Percentiles rank a stretch among this genome's conserved stretches.
These are phyloP conservation scores for Aphanocladium album DNA, from an alignment of 2,329 filamentous ascomycete species.

Conservation along the genomic window DNA sequence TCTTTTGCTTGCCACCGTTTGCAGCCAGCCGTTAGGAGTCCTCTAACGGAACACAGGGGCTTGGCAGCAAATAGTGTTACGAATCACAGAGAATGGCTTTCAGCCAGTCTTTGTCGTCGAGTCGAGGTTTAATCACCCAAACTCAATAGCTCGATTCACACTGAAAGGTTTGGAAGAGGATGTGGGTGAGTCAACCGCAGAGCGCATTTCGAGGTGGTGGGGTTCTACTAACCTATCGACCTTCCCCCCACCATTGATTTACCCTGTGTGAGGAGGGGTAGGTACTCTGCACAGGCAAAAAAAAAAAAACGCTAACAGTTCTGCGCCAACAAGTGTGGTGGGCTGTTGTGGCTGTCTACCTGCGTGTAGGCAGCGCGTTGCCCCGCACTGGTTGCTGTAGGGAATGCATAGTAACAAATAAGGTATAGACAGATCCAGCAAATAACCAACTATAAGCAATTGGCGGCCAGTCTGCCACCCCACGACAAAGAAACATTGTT, in stretches of 20 bases:
- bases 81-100: not conserved
- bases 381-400: not conserved
- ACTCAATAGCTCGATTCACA: not conserved
- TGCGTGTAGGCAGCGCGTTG: not conserved
- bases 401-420: not conserved
- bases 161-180: not conserved
- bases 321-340: not conserved
- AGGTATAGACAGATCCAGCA: no score
- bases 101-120: not conserved
- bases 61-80: not conserved
- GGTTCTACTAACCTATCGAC: not conserved
- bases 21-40: not conserved
- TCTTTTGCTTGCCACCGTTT: not conserved
- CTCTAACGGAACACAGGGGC: not conserved
- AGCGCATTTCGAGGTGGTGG: not conserved
- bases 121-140: not conserved
- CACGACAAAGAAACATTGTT: no score
- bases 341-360: no score
- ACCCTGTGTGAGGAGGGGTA: not conserved
- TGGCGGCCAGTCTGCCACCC: no score
- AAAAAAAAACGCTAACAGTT: not conserved
- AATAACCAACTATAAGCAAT: no score
- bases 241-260: not conserved
- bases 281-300: not conserved
- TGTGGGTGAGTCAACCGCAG: constrained; percentile 9